A percentile compares a stretch with the other conserved stretches of the same genome.
phyloP scores from a whole-genome alignment of 805 yeast genomes.

The Starmerella geochares region DNA sequence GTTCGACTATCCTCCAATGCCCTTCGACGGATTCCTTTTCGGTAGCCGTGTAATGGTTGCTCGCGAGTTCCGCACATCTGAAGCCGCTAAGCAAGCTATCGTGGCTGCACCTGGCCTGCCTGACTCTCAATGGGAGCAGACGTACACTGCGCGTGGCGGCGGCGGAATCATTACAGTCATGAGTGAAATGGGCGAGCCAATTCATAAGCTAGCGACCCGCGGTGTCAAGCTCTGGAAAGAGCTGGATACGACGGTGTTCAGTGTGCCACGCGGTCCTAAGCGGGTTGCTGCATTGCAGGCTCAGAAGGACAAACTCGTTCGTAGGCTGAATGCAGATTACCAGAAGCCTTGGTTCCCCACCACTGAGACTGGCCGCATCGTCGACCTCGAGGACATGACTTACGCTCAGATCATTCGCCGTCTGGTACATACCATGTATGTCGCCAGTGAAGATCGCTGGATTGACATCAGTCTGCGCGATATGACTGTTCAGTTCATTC shows the following conservation, averaged over 20 bases:
- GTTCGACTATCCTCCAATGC: constrained; percentile 94
- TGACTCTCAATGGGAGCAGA: constrained; percentile 82
- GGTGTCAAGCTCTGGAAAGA: constrained; percentile 97
- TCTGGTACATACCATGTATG: constrained; percentile 78
- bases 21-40: constrained; percentile 91
- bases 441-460: constrained; percentile 72
- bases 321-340: constrained; percentile 80
- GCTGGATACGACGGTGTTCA: constrained; percentile 86
- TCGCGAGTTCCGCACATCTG: constrained; percentile 88
- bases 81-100: constrained; percentile 87
- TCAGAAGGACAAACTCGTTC: constrained; percentile 78
- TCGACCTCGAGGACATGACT: constrained; percentile 92
- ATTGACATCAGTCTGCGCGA: constrained; percentile 77
- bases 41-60: constrained; percentile 98
- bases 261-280: constrained; percentile 79
- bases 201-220: constrained; percentile 95
- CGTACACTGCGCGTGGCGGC: constrained; percentile 92
- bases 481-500: constrained; percentile 74
- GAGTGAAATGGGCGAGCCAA: constrained; percentile 99
- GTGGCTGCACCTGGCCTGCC: constrained; percentile 83
- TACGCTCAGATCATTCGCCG: constrained; percentile 83
- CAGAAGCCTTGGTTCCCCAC: constrained; percentile 98
- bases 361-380: constrained; percentile 62
- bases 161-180: constrained; percentile 83
- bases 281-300: constrained; percentile 63